Evolutionary conservation across 495 filamentous ascomycete genomes (phyloP).

Genomic region (Lophium mytilinum): DNA sequence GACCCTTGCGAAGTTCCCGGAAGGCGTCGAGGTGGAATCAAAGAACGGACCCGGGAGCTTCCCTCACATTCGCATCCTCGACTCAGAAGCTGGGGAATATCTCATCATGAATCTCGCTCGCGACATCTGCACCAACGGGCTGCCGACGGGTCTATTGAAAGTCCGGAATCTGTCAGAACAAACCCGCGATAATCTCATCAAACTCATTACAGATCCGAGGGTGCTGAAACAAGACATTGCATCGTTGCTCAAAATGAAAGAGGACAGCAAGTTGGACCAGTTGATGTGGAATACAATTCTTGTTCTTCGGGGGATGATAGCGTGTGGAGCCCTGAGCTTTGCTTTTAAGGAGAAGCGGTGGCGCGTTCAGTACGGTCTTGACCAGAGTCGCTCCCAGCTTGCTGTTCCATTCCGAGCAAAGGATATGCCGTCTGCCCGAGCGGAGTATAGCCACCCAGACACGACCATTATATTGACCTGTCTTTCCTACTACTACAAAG

Average conservation of each 20-base stretch:
- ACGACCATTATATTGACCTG: constrained; percentile 59
- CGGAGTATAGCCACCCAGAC: constrained; percentile 72
- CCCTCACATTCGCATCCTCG: constrained; percentile 40
- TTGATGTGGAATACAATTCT: constrained; percentile 39
- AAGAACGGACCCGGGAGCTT: constrained; percentile 30
- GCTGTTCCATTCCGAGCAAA: constrained; percentile 71
- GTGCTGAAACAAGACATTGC: constrained; percentile 29
- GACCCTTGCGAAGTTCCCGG: constrained; percentile 23
- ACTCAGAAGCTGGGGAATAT: constrained; percentile 26
- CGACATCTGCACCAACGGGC: constrained; percentile 34
- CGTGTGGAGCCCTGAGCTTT: constrained; percentile 47
- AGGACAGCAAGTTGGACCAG: constrained; percentile 31
- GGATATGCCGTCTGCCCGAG: constrained; percentile 50
- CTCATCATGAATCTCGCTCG: constrained; percentile 30
- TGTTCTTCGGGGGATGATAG: constrained; percentile 54
- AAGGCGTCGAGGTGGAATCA: constrained; percentile 35
- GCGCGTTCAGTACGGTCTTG: constrained; percentile 59
- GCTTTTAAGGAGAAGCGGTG: constrained; percentile 53
- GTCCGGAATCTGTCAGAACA: constrained; percentile 34
- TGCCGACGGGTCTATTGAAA: constrained; percentile 34
- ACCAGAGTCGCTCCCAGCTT: constrained; percentile 43
- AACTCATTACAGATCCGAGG: constrained; percentile 37
- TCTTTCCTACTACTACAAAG: constrained; percentile 61
- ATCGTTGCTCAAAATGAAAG: constrained; percentile 28
- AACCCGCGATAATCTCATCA: constrained; percentile 34